Evolutionary conservation across 225 moss, liverwort and hornwort genomes (phyloP).

Genomic region (Straminergon stramineum): DNA sequence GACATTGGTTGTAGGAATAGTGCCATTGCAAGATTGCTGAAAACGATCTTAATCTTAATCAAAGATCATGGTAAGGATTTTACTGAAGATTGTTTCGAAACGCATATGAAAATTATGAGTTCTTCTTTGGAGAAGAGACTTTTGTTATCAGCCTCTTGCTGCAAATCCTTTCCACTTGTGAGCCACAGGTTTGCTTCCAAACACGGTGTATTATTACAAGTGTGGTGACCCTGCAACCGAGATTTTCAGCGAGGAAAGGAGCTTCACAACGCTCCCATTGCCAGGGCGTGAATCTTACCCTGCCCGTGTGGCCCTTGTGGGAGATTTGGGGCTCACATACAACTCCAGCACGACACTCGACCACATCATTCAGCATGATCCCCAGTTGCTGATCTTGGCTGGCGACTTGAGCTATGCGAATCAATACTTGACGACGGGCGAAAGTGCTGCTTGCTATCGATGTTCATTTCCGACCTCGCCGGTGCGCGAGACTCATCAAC

Average conservation of each 20-base stretch:
- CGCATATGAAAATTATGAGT: background rate
- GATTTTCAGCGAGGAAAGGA: slow-evolving; percentile 24
- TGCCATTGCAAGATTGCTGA: background rate
- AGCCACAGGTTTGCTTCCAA: slow-evolving; percentile 25
- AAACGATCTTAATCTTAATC: too few relatives aligned
- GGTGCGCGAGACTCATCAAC: slow-evolving; percentile 46
- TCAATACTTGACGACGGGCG: slow-evolving; percentile 48
- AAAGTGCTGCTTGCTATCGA: slow-evolving; percentile 41
- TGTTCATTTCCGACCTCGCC: slow-evolving; percentile 43
- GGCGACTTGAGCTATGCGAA: slow-evolving; percentile 61
- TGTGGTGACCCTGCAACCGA: slow-evolving; percentile 30
- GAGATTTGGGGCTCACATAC: slow-evolving; percentile 54
- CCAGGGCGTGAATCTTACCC: slow-evolving; percentile 26
- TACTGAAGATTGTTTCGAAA: background rate
- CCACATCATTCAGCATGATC: slow-evolving; percentile 36
- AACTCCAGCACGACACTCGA: slow-evolving; percentile 44
- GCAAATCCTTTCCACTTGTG: background rate
- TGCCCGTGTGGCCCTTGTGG: slow-evolving; percentile 37
- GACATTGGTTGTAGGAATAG: background rate
- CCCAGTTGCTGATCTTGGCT: slow-evolving; percentile 24
- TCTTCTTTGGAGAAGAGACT: background rate
- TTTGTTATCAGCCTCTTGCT: background rate
- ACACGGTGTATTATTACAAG: slow-evolving; percentile 22
- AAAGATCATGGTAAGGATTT: background rate
- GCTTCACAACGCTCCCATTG: slow-evolving; percentile 27